Conservation (phyloP, 1,284 basidiomycete genomes). For the Termitomyces sp. region DNA sequence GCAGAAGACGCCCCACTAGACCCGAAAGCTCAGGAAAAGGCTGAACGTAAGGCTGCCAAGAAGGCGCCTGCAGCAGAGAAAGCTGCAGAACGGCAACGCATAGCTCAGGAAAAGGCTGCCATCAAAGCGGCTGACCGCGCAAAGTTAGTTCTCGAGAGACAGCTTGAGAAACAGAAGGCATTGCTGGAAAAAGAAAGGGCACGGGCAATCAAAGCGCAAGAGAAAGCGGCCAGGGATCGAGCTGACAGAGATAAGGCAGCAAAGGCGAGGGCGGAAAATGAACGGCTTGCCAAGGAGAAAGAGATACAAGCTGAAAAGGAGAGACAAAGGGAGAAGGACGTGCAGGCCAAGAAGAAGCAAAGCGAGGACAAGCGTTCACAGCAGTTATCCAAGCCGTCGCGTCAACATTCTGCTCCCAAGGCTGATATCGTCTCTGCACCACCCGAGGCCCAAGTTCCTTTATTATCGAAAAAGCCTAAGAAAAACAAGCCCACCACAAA, state of each 20-base stretch:
- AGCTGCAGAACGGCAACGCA: conserved; percentile 49
- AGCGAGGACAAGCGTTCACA: conserved; percentile 19
- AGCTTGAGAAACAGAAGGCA: conserved; percentile 39
- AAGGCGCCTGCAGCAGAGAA: conserved; percentile 56
- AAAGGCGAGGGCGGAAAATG: conserved; percentile 27
- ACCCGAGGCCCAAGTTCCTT: conserved; percentile 51
- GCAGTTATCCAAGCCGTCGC: conserved; percentile 8
- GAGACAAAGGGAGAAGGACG: conserved; percentile 32
- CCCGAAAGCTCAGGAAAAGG: conserved; percentile 38
- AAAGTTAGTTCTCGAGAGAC: conserved; percentile 38
- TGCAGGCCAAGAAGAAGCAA: conserved; percentile 23
- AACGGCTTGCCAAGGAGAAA: conserved; percentile 22
- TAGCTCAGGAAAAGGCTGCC: conserved; percentile 49
- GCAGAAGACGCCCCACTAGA: conserved; percentile 12
- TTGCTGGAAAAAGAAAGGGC: conserved; percentile 36
- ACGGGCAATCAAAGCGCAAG: conserved; percentile 34
- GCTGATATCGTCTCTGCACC: conserved; percentile 22
- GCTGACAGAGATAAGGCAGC: conserved; percentile 28
- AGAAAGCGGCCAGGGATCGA: conserved; percentile 21
- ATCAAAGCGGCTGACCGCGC: conserved; percentile 47
- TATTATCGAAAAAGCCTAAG: conserved; percentile 75
- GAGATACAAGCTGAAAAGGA: conserved; percentile 30
- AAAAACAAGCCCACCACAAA: conserved; percentile 67
- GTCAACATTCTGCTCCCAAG: conserved; percentile 17
- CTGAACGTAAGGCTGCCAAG: conserved; percentile 55